Percentiles rank a stretch among this genome's conserved stretches.
Evolutionary conservation across 2,329 filamentous ascomycete species (phyloP).

Genomic region (Drechslerella coelobrocha): DNA sequence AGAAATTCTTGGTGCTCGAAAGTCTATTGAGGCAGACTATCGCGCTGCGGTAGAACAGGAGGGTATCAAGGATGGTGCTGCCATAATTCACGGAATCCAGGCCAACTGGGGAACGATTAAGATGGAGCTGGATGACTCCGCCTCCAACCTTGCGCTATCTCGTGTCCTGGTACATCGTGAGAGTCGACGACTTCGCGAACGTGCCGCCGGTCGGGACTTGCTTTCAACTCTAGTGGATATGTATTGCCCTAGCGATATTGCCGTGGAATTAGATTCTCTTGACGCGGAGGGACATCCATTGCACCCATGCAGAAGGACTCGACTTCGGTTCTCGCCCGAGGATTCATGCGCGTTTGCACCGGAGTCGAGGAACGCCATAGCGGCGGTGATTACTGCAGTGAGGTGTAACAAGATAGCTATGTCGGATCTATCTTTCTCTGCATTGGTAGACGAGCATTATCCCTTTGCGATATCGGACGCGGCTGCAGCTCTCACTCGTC

Average conservation of each 20-base stretch:
- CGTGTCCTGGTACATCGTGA: slow-evolving; percentile 12
- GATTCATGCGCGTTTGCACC: slow-evolving; percentile 16
- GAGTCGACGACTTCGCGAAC: slow-evolving; percentile 7
- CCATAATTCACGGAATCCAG: slow-evolving; percentile 10
- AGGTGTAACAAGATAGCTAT: neutral
- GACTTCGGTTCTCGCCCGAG: slow-evolving; percentile 28
- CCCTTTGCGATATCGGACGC: slow-evolving; percentile 21
- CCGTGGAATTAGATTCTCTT: slow-evolving; percentile 22
- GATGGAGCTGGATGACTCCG: slow-evolving; percentile 28
- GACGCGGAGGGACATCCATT: slow-evolving; percentile 36
- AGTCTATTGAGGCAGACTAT: slow-evolving; percentile 17
- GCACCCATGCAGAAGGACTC: slow-evolving; percentile 26
- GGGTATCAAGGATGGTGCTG: slow-evolving; percentile 3
- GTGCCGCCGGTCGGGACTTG: neutral
- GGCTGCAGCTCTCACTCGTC: neutral
- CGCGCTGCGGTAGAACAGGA: slow-evolving; percentile 12
- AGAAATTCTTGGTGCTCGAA: slow-evolving; percentile 8
- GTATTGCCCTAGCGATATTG: slow-evolving; percentile 23
- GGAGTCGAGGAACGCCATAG: slow-evolving; percentile 8
- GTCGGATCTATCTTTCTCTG: slow-evolving; percentile 13
- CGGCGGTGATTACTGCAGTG: slow-evolving; percentile 9
- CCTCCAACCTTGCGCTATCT: slow-evolving; percentile 28
- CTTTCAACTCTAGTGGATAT: slow-evolving; percentile 12
- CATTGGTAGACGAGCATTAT: slow-evolving; percentile 17
- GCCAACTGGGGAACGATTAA: slow-evolving; percentile 19